These are phyloP conservation scores for Globisporangium irregulare DNA, from an alignment of 352 stramenopile species.

Conservation along the genomic window DNA sequence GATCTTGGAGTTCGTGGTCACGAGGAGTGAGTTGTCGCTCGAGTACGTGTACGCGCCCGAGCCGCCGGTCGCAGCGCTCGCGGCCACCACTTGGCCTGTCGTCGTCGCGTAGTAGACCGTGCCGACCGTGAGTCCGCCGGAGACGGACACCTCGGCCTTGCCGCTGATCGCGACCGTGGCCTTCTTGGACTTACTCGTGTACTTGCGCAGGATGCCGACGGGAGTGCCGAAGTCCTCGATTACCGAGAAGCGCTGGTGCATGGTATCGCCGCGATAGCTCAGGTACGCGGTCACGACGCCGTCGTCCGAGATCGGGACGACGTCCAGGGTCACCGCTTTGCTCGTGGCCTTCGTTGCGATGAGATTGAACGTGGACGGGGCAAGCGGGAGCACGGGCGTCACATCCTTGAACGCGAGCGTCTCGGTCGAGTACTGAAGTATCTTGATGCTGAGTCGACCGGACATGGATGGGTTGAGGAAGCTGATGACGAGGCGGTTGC, in stretches of 20 bases:
- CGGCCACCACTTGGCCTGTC: constrained; percentile 26
- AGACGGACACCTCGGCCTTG: constrained; percentile 35
- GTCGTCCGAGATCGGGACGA: constrained; percentile 44
- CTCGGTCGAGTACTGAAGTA: constrained; percentile 42
- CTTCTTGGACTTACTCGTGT: constrained; percentile 24
- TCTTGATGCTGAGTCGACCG: constrained; percentile 42
- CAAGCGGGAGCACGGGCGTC: constrained; percentile 47
- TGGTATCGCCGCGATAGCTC: constrained; percentile 27
- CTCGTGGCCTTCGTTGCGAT: constrained; percentile 9
- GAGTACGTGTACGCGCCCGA: constrained; percentile 37
- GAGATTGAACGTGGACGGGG: constrained; percentile 32
- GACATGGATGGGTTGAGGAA: constrained; percentile 56
- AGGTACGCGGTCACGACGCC: constrained; percentile 45
- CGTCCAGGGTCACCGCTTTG: constrained; percentile 34
- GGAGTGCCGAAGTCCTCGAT: constrained; percentile 44
- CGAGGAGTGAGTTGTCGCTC: constrained; percentile 27
- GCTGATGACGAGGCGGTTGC: constrained; percentile 54
- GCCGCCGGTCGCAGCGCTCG: neutral
- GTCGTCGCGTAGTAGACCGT: constrained; percentile 64
- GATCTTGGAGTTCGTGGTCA: constrained; percentile 54
- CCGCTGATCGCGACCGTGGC: constrained; percentile 30
- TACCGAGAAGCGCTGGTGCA: constrained; percentile 42
- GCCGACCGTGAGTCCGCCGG: constrained; percentile 23
- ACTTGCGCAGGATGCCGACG: constrained; percentile 43
- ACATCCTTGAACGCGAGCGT: constrained; percentile 44